phyloP scores from a whole-genome alignment of 1,139 yeast species.

The Saccharomycopsis phalli region DNA sequence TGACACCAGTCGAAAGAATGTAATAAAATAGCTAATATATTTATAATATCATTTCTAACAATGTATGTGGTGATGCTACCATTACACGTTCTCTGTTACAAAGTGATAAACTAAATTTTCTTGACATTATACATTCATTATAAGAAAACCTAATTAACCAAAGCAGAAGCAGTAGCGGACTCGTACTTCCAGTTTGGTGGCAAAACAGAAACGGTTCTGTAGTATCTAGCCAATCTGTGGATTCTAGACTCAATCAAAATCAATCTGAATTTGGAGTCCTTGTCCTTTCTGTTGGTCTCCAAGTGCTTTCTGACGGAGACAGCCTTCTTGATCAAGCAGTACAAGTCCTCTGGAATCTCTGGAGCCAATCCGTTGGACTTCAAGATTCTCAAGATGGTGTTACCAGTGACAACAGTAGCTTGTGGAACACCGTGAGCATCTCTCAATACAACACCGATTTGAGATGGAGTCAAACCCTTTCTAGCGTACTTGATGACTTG shows the following conservation, averaged over 20 bases:
- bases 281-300: slow-evolving; percentile 99
- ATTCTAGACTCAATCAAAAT: slow-evolving; percentile 99
- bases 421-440: slow-evolving; percentile 99
- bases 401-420: slow-evolving; percentile 96
- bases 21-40: slow-evolving; percentile 28
- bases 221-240: slow-evolving; percentile 99
- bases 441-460: slow-evolving; percentile 98
- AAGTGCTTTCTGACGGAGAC: slow-evolving; percentile 99
- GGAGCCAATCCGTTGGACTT: slow-evolving; percentile 99
- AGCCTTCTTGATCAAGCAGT: slow-evolving; percentile 99
- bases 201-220: slow-evolving; percentile 97
- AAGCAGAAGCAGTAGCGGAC: slow-evolving; percentile 99
- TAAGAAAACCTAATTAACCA: slow-evolving; percentile 69
- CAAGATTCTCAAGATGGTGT: slow-evolving; percentile 98
- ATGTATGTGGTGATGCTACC: not conserved
- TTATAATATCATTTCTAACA: not conserved
- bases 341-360: slow-evolving; percentile 99
- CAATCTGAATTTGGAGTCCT: slow-evolving; percentile 99
- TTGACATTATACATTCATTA: slow-evolving; percentile 16
- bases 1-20: slow-evolving; percentile 99
- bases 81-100: not conserved
- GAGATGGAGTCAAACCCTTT: slow-evolving; percentile 99
- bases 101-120: slow-evolving; percentile 2
- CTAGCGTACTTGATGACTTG: slow-evolving; percentile 99
- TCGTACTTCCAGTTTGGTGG: slow-evolving; percentile 99